Evolutionary conservation across 2,329 filamentous ascomycete genomes (phyloP).

Genomic region (Fusarium haematococcum): DNA sequence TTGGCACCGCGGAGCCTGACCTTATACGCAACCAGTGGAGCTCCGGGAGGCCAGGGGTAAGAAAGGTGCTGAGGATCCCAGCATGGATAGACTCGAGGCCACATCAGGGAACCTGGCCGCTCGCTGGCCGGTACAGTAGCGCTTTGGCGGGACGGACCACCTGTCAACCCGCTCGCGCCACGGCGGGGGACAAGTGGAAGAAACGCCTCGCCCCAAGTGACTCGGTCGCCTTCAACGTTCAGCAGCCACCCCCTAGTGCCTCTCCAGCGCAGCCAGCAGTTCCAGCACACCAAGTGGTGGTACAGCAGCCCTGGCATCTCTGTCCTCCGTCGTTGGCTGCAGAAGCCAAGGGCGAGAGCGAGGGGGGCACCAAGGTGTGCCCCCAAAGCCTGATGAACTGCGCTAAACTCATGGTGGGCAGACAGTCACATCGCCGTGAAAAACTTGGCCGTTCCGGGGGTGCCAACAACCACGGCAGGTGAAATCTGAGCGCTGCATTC

Average conservation of each 20-base stretch:
- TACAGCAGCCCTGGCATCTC: conserved; percentile 26
- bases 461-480: conserved; percentile 15
- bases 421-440: conserved; percentile 31
- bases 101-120: conserved; percentile 31
- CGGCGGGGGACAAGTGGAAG: conserved; percentile 41
- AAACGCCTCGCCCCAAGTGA: conserved; percentile 37
- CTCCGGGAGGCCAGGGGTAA: conserved; percentile 35
- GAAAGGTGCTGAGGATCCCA: conserved; percentile 10
- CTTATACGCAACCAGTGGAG: conserved; percentile 46
- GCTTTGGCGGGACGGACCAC: conserved; percentile 41
- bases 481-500: conserved; percentile 26
- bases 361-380: conserved; percentile 2
- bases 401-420: conserved; percentile 29
- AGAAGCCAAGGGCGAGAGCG: conserved; percentile 13
- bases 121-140: conserved; percentile 18
- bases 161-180: conserved; percentile 46
- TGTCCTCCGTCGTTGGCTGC: conserved; percentile 35
- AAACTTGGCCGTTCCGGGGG: conserved; percentile 27
- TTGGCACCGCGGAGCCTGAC: conserved; percentile 38
- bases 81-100: conserved; percentile 30
- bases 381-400: conserved; percentile 30
- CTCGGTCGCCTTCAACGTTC: conserved; percentile 26
- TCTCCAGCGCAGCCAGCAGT: conserved; percentile 23
- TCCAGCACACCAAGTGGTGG: conserved; percentile 14
- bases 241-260: conserved; percentile 38